Base-by-base conservation (phyloP, 2,329 filamentous ascomycete species). In the Chalaropsis thielavioides region DNA sequence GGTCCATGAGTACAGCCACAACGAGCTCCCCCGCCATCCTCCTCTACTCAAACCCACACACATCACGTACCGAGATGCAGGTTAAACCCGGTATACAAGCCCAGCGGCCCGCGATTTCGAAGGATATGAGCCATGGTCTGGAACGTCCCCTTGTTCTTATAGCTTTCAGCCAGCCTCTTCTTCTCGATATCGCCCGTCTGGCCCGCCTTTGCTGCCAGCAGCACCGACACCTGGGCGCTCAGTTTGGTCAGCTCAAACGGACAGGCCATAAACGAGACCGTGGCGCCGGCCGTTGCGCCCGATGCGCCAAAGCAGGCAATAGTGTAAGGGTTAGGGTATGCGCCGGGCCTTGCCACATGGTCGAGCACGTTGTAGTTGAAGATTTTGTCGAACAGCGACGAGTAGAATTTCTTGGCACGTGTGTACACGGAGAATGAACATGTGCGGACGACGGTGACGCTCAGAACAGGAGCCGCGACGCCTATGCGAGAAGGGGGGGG, bases 171-270 rank as follows among this genome's bases (percentile, higher is more conserved):
- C 62, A 86, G 80, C 13, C 79, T 80, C 69, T 81, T 84, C 70
- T 79, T 82, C 69, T 81, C 78, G 66, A 81, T 78, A 31, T 67
- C 62, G 17, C 64, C 63, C 1, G 65, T 61, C 19, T 69, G 69
- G 7, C 70, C 71, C 15, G 73, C 73, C 6, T 75, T 72, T 65
- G 76, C 73, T 19, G 87, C 86, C 77, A 92, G 83, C 67, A 92
- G 77, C 11, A 91, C 87, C 1, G 90, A 91, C 22, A 94, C 87
- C 73, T 95, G 90, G 17, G 90, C 89, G 73, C 88, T 92, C 67
- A 94, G 80, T 74, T 95, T 95, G n/a, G 89, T 92, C 73, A 95
- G 80, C 74, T 95, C 90, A 72, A 95, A 95, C 0, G 90, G 90
- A 72, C 90, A 95, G 69, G 90, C 89, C 70, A 94, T 83, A 62